phyloP scores from a whole-genome alignment of 2,329 filamentous ascomycete genomes.

The Didymella keratinophila region DNA sequence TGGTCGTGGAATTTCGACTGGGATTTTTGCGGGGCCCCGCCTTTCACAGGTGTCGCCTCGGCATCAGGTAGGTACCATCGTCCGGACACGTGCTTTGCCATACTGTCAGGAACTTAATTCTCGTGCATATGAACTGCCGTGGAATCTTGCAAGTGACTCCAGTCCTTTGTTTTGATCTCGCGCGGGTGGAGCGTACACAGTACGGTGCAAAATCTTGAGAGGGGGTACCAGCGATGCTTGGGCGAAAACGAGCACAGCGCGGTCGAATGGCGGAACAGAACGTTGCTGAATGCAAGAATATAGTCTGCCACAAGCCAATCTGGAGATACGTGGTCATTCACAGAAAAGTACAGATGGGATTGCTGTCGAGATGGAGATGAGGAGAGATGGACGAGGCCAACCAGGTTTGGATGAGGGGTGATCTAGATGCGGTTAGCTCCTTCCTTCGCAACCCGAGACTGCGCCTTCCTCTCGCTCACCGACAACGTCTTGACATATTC shows the following conservation, averaged over 20 bases:
- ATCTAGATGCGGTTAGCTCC: slow-evolving; percentile 1
- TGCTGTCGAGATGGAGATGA: neutral
- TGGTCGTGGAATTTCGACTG: neutral
- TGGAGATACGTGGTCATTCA: neutral
- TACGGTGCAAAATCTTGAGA: too few relatives aligned
- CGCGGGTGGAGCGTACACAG: too few relatives aligned
- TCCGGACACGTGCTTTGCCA: neutral
- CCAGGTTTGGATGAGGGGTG: neutral
- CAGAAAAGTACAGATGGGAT: neutral
- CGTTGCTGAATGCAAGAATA: too few relatives aligned
- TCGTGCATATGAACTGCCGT: neutral
- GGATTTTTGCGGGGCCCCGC: slow-evolving; percentile 19
- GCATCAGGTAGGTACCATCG: slow-evolving; percentile 3
- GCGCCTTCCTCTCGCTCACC: slow-evolving; percentile 21
- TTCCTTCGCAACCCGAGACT: slow-evolving; percentile 7
- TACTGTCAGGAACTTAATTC: neutral
- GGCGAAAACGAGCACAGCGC: too few relatives aligned
- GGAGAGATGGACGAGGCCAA: neutral
- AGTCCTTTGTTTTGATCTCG: too few relatives aligned
- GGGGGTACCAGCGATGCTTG: too few relatives aligned
- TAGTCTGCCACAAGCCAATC: too few relatives aligned
- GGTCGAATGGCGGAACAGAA: too few relatives aligned
- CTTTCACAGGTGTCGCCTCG: slow-evolving; percentile 21
- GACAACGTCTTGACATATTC: slow-evolving; percentile 4
- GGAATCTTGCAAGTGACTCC: too few relatives aligned